phyloP scores from a whole-genome alignment of 2,329 filamentous ascomycete genomes.

The Thermochaetoides dissita region DNA sequence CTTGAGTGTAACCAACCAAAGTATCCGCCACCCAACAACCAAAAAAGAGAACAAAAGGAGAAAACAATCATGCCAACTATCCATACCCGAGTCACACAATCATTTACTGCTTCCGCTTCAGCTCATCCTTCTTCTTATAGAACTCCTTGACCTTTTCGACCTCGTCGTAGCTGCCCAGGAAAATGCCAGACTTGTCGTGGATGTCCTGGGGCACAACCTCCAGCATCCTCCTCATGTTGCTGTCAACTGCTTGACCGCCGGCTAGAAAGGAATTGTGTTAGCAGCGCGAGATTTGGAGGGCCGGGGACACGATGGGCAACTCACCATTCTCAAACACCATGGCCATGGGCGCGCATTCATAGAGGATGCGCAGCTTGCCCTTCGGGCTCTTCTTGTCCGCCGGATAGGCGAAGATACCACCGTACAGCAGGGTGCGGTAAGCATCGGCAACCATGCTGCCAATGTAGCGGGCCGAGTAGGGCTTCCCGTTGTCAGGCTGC shows the following conservation, averaged over 20 bases:
- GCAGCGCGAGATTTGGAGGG: neutral
- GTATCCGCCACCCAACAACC: no score
- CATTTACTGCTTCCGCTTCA: neutral
- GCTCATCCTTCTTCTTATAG: conserved; percentile 37
- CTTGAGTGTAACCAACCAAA: no score
- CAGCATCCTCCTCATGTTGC: conserved; percentile 81
- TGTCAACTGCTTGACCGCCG: conserved; percentile 83
- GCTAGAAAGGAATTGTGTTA: conserved; percentile 34
- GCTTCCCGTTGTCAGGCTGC: conserved; percentile 50
- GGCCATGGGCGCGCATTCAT: conserved; percentile 98
- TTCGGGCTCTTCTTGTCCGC: conserved; percentile 97
- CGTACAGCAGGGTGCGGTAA: conserved; percentile 88
- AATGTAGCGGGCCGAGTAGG: conserved; percentile 91
- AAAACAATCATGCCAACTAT: no score
- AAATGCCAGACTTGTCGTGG: conserved; percentile 90
- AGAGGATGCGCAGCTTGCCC: conserved; percentile 92
- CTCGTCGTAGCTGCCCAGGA: conserved; percentile 88
- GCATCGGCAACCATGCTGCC: conserved; percentile 97
- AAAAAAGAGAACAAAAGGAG: no score
- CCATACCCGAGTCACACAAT: no score
- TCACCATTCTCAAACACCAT: conserved; percentile 96
- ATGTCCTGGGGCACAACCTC: conserved; percentile 82
- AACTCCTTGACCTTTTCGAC: conserved; percentile 86
- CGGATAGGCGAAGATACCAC: conserved; percentile 94
- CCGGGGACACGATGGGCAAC: conserved; percentile 19